Conservation (phyloP, 345 rosid genomes). For the Eucalyptus regnans region DNA sequence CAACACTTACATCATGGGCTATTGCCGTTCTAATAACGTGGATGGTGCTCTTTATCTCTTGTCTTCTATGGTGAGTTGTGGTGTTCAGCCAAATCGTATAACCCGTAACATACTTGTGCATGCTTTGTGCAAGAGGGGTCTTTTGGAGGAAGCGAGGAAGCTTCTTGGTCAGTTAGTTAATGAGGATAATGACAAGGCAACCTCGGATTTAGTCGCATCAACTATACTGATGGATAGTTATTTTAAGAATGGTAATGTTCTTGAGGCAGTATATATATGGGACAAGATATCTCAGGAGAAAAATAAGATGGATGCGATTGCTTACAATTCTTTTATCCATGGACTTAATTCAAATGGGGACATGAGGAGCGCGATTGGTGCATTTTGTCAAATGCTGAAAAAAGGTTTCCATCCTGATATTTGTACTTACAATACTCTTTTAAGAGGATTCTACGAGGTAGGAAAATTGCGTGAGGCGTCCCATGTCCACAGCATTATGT, state of each 20-base stretch:
- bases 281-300: slow-evolving; percentile 19
- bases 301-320: slow-evolving; percentile 22
- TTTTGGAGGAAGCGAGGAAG: slow-evolving; percentile 29
- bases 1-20: slow-evolving; percentile 48
- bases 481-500: slow-evolving; percentile 32
- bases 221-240: slow-evolving; percentile 66
- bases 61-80: slow-evolving; percentile 30
- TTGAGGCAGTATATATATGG: slow-evolving; percentile 40
- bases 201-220: slow-evolving; percentile 29
- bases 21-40: slow-evolving; percentile 32
- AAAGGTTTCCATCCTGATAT: slow-evolving; percentile 51
- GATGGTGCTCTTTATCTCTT: slow-evolving; percentile 46
- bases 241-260: slow-evolving; percentile 46
- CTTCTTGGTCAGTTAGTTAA: slow-evolving; percentile 32
- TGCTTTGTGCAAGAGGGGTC: slow-evolving; percentile 56
- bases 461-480: slow-evolving; percentile 49
- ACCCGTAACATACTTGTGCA: slow-evolving; percentile 54
- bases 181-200: slow-evolving; percentile 12
- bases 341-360: slow-evolving; percentile 37
- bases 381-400: slow-evolving; percentile 53
- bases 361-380: slow-evolving; percentile 27
- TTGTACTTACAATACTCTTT: slow-evolving; percentile 51
- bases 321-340: slow-evolving; percentile 57
- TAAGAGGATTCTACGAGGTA: slow-evolving; percentile 47
- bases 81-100: slow-evolving; percentile 45